A percentile compares a stretch with the other conserved stretches of the same genome.
Conservation (phyloP, 108 stramenopile genomes). For the Cylindrotheca closterium region DNA sequence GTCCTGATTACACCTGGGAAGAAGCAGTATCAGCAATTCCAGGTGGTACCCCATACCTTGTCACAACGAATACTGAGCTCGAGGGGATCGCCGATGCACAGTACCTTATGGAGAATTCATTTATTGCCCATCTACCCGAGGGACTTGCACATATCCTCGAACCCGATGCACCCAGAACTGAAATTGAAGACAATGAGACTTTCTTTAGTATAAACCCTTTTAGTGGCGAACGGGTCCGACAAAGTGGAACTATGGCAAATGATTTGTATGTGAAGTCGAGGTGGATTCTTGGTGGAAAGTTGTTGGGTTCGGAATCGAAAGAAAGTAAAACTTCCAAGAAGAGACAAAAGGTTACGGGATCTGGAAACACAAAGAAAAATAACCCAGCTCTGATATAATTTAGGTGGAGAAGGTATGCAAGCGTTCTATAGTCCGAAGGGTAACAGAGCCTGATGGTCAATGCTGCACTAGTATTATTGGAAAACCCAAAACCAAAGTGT, state of each 20-base stretch:
- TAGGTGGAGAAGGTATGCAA: background rate
- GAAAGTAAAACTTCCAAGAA: constrained; percentile 6
- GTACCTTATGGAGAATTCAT: constrained; percentile 56
- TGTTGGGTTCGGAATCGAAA: constrained; percentile 18
- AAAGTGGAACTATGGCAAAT: constrained; percentile 90
- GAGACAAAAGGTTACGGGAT: constrained; percentile 14
- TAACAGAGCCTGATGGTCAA: background rate
- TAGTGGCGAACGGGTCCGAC: constrained; percentile 73
- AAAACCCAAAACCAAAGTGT: background rate
- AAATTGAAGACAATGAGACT: constrained; percentile 13
- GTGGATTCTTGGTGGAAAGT: constrained; percentile 80
- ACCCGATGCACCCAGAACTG: constrained; percentile 7
- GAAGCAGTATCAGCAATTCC: constrained; percentile 41
- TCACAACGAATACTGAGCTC: constrained; percentile 89
- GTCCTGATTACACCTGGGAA: constrained; percentile 85
- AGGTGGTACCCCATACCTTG: constrained; percentile 60
- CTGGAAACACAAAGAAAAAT: constrained; percentile 22
- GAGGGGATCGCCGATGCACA: constrained; percentile 79
- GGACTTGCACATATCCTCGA: constrained; percentile 32
- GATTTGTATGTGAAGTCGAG: constrained; percentile 87
- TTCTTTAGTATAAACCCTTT: constrained; percentile 84
- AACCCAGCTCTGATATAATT: constrained; percentile 23
- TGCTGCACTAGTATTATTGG: background rate
- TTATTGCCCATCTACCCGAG: constrained; percentile 42
- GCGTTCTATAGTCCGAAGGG: background rate